phyloP scores from a whole-genome alignment of 2,329 filamentous ascomycete species.

The Fusarium xylarioides region DNA sequence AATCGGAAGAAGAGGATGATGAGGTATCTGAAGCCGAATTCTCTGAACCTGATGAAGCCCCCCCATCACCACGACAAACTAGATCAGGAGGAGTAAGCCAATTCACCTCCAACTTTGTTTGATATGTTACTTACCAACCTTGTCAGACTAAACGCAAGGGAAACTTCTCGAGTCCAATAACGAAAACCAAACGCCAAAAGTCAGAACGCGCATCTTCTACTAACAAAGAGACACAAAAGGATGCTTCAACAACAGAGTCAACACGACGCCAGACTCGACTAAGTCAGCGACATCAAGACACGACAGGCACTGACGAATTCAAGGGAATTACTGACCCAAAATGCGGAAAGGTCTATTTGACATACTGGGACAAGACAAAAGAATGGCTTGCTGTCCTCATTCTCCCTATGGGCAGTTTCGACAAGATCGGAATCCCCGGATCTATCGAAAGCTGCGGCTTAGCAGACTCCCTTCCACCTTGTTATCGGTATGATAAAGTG shows the following conservation, averaged over 20 bases:
- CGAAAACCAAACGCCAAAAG: not conserved
- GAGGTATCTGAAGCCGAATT: not conserved
- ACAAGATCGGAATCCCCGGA: not conserved
- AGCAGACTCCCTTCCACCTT: not conserved
- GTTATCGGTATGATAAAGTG: not conserved
- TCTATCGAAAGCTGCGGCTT: not conserved
- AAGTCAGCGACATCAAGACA: not conserved
- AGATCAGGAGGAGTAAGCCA: not conserved
- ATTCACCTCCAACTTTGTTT: not conserved
- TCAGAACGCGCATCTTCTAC: not conserved
- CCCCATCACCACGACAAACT: not conserved
- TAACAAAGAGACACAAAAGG: not conserved
- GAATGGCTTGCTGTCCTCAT: constrained; percentile 13
- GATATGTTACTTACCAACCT: not conserved
- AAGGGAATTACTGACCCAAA: not conserved
- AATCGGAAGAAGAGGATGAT: too few relatives aligned
- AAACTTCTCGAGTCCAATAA: not conserved
- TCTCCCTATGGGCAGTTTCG: constrained; percentile 3
- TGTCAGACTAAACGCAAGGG: not conserved
- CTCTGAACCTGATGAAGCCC: not conserved
- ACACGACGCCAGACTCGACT: not conserved
- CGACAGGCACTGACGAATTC: not conserved
- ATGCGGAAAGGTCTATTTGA: constrained; percentile 4
- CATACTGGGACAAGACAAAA: constrained; percentile 5
- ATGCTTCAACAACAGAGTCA: not conserved